Percentiles rank a stretch among this genome's conserved stretches.
Evolutionary conservation across 2,329 filamentous ascomycete genomes (phyloP).

Genomic region (Ophiostoma populinum): DNA sequence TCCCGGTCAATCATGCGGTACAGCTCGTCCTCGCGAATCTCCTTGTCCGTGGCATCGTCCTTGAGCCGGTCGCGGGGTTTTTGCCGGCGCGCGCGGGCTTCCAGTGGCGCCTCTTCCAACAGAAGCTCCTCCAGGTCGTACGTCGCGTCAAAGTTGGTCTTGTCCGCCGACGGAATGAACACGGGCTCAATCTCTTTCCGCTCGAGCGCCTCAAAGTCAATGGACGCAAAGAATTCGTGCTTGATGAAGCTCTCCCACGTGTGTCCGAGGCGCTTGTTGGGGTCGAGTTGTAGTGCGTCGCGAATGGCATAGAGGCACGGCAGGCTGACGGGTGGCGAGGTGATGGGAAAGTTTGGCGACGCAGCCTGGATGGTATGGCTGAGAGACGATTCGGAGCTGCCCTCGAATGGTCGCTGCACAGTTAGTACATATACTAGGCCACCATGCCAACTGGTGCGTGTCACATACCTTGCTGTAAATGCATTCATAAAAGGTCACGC

Average conservation of each 20-base stretch:
- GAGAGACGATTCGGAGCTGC: conserved; percentile 65
- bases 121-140: conserved; percentile 92
- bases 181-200: conserved; percentile 78
- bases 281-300: conserved; percentile 65
- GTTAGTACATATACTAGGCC: not conserved
- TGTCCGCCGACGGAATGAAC: conserved; percentile 85
- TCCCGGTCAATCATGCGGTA: conserved; percentile 88
- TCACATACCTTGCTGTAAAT: conserved; percentile 84
- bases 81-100: conserved; percentile 80
- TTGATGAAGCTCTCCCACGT: conserved; percentile 73
- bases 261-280: conserved; percentile 65
- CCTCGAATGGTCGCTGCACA: conserved; percentile 73
- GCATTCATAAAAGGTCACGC: conserved; percentile 97
- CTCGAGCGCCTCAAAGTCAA: conserved; percentile 75
- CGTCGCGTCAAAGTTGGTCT: conserved; percentile 97
- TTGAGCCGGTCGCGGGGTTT: conserved; percentile 85
- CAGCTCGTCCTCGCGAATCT: conserved; percentile 85
- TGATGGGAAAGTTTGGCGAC: conserved; percentile 78
- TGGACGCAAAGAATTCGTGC: conserved; percentile 72
- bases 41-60: conserved; percentile 85
- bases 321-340: conserved; percentile 75
- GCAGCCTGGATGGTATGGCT: conserved; percentile 67
- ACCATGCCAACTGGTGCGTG: too few relatives aligned
- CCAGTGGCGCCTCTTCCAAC: conserved; percentile 83
- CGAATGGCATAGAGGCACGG: conserved; percentile 80